These are phyloP conservation scores for Rhynchosporium graminicola DNA, from an alignment of 2,329 filamentous ascomycete genomes.

Conservation along the genomic window DNA sequence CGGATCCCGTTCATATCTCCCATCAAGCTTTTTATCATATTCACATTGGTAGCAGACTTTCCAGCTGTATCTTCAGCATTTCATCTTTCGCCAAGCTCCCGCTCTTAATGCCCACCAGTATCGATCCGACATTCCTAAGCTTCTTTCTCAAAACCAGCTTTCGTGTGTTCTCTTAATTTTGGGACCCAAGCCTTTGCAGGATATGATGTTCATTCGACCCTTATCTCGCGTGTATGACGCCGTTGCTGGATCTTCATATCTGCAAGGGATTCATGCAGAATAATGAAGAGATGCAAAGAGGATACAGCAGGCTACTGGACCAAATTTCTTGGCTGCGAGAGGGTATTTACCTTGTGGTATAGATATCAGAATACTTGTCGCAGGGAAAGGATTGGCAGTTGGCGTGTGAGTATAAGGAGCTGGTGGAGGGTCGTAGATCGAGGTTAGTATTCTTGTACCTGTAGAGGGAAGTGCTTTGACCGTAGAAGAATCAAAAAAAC, in stretches of 20 bases:
- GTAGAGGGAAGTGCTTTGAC: constrained; percentile 43
- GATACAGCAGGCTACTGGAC: constrained; percentile 43
- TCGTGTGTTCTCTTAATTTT: constrained; percentile 38
- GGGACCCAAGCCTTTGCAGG: constrained; percentile 47
- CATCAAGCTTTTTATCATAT: constrained; percentile 46
- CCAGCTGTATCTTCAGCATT: constrained; percentile 48
- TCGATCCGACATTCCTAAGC: constrained; percentile 44
- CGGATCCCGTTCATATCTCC: constrained; percentile 45
- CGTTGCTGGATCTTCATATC: constrained; percentile 46
- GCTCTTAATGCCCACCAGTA: constrained; percentile 49
- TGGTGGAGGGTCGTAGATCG: constrained; percentile 21
- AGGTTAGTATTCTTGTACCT: constrained; percentile 44
- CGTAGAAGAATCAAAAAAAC: constrained; percentile 31
- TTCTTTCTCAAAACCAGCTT: constrained; percentile 21
- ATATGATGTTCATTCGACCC: constrained; percentile 47
- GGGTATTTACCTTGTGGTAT: constrained; percentile 39
- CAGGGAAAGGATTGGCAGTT: constrained; percentile 41
- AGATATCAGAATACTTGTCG: constrained; percentile 40
- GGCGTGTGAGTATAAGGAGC: constrained; percentile 13
- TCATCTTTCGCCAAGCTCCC: constrained; percentile 47
- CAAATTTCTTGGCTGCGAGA: constrained; percentile 37
- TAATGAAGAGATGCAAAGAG: constrained; percentile 48
- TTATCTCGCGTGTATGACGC: constrained; percentile 45
- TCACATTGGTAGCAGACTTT: constrained; percentile 49
- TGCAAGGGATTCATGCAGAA: constrained; percentile 43